Evolutionary conservation across 345 rosid species (phyloP).

Genomic region (Pugionium dolabratum): DNA sequence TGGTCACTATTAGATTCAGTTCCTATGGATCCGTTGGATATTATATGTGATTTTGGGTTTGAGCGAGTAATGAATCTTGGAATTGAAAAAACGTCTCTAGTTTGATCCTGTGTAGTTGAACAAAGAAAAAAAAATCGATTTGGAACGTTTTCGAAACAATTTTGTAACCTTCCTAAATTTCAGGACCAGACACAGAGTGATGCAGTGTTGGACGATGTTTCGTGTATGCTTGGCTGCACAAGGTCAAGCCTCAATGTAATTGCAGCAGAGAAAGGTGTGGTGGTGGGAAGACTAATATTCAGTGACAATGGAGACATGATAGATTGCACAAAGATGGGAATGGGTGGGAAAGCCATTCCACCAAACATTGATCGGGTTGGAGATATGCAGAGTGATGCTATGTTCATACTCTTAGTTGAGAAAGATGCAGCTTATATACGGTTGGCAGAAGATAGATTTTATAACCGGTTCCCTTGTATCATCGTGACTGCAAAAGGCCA

Average conservation of each 20-base stretch:
- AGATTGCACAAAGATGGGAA: constrained; percentile 96
- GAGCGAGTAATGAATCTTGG: not conserved
- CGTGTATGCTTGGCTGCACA: constrained; percentile 93
- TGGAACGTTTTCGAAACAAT: constrained; percentile 7
- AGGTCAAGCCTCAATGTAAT: constrained; percentile 91
- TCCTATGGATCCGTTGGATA: not conserved
- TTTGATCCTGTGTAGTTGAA: constrained; percentile 2
- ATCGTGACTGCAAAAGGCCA: constrained; percentile 96
- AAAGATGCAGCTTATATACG: constrained; percentile 96
- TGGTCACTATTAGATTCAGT: not conserved
- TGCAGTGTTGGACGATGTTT: constrained; percentile 81
- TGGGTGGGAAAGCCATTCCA: constrained; percentile 99
- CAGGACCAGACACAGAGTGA: constrained; percentile 98
- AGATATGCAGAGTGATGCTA: constrained; percentile 90
- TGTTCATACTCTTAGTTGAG: constrained; percentile 81
- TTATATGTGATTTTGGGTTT: not conserved
- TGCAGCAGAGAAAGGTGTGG: constrained; percentile 94
- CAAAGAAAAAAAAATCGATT: not conserved
- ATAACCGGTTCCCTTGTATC: constrained; percentile 91
- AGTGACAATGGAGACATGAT: constrained; percentile 99
- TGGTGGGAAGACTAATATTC: constrained; percentile 86
- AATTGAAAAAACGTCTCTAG: not conserved
- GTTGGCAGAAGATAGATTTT: constrained; percentile 91
- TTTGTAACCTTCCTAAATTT: constrained; percentile 18
- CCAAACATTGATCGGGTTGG: constrained; percentile 94